Conservation (phyloP, 2,329 filamentous ascomycete genomes). For the Aspergillus melleus region DNA sequence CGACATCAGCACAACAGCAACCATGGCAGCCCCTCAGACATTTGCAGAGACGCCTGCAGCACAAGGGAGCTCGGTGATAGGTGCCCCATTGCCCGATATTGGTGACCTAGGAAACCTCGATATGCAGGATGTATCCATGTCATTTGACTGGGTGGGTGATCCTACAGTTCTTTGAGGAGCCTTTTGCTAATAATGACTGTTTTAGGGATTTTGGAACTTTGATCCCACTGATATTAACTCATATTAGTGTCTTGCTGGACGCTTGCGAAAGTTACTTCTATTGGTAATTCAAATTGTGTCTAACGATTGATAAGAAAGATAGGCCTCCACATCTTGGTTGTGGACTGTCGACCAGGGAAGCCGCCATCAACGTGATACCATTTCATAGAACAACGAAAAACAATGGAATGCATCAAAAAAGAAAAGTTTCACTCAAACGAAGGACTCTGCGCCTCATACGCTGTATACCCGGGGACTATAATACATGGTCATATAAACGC, state of each 20-base stretch:
- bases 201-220: slow-evolving; percentile 1
- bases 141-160: slow-evolving; percentile 1
- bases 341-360: not conserved
- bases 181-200: not conserved
- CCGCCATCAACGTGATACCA: not conserved
- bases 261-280: not conserved
- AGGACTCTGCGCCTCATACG: not conserved
- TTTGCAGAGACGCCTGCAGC: not conserved
- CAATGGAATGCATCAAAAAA: not conserved
- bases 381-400: not conserved
- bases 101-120: not conserved
- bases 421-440: not conserved
- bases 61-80: not conserved
- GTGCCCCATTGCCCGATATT: not conserved
- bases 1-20: not conserved
- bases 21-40: not conserved
- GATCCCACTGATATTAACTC: not conserved
- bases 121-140: not conserved
- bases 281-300: not conserved
- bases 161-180: not conserved
- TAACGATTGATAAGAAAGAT: not conserved
- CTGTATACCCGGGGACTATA: not conserved
- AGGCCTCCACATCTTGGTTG: not conserved
- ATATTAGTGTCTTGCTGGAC: not conserved
- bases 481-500: not conserved